Evolutionary conservation across 768 basidiomycete genomes (phyloP), one percentile per base, ranked within the genome.

Genomic region (Boletus tylopilopsis): DNA sequence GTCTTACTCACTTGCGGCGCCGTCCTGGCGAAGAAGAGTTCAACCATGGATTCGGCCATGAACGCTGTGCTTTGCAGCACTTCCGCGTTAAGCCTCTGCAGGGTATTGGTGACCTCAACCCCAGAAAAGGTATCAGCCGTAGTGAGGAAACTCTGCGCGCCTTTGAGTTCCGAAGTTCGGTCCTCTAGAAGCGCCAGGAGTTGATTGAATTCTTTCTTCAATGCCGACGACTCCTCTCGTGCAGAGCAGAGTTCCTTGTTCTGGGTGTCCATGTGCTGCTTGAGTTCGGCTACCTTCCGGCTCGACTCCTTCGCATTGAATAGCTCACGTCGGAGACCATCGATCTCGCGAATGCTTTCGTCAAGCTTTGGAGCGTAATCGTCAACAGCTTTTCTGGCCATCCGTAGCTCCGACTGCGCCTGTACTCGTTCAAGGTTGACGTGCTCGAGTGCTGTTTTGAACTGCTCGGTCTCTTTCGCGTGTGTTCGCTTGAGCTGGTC

Each of bases 41-140:
- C 77, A 2, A 76, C 70, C 48, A 80, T 69, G 29, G 71, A 58
- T 48, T 79, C 78, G 2, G 78, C 72, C 48, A 80, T 70, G 47
- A 66, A 69, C 0, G 75, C 74, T 2, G 78, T 74, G 15, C 71
- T 71, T 55, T 81, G 77, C 27, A 71, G 70, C 25, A 79, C 75
- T 50, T 73, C 73, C 7, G 73, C 61, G 42, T 80, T 76, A n/a
- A 82, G 60, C 15, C 66, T 64, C 40, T 73, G 69, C 13, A 81
- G 62, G 55, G 75, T 70, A 3, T 51, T 59, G 24, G 73, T 64
- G 13, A 80, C 71, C 27, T 83, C 78, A 6, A 71, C 71, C 4
- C 70, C 72, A 4, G 79, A 73, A 39, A 72, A 63, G 0, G 62
- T 35, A 50, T 80, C 77, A 0, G 70, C 71, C 16, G 68, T 74